Conservation (phyloP, 2,329 filamentous ascomycete genomes). For the Botrytis fabae region DNA sequence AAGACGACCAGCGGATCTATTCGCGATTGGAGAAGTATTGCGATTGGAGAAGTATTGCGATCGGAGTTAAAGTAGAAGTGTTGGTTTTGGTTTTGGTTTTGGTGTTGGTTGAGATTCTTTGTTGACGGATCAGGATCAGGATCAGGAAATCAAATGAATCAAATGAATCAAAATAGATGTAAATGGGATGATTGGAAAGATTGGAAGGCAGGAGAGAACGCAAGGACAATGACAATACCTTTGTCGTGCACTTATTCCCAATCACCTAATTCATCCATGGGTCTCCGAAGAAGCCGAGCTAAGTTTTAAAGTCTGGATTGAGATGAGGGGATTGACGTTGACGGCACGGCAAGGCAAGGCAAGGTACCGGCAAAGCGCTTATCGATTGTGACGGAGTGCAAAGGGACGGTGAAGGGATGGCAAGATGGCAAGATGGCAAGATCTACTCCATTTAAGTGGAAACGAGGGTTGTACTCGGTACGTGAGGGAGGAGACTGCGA, state of each 20-base stretch:
- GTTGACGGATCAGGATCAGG: background rate
- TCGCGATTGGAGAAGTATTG: background rate
- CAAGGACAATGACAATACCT: background rate
- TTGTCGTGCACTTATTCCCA: background rate
- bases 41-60: background rate
- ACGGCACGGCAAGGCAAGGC: background rate
- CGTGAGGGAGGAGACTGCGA: too few relatives aligned
- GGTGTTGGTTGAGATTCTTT: background rate
- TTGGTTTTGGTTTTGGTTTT: background rate
- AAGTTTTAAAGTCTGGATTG: background rate
- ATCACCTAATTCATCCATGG: background rate
- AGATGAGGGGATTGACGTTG: background rate
- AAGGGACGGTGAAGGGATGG: background rate
- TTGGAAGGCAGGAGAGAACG: background rate
- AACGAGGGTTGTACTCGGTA: background rate
- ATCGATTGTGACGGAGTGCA: slow-evolving; percentile 1
- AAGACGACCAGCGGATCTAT: slow-evolving; percentile 18
- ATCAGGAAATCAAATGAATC: background rate
- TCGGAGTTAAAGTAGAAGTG: background rate
- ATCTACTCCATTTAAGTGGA: background rate
- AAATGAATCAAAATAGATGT: background rate
- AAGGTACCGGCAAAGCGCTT: background rate
- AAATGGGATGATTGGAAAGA: background rate
- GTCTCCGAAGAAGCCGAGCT: slow-evolving; percentile 20
- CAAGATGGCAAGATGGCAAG: background rate